A percentile compares a stretch with the other conserved stretches of the same genome.
These are phyloP conservation scores for Saposhnikovia divaricata DNA, from an alignment of 129 eudicot genomes.

Conservation along the genomic window DNA sequence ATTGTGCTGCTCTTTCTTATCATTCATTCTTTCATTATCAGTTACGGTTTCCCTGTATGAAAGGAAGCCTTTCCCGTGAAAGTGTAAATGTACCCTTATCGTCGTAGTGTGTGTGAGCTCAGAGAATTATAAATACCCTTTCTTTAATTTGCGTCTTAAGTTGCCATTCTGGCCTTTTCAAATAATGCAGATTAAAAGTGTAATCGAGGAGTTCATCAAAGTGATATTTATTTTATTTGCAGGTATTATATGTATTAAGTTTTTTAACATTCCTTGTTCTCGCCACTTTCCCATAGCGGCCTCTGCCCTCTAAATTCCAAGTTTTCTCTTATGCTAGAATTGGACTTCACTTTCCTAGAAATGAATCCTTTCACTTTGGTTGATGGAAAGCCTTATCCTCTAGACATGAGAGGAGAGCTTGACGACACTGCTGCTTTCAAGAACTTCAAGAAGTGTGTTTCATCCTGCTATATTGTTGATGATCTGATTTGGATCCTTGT, in stretches of 20 bases:
- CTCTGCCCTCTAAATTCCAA: conserved; percentile 6
- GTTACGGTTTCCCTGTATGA: neutral
- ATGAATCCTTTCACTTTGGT: conserved; percentile 96
- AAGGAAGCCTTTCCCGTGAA: neutral
- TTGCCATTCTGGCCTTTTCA: conserved; percentile 2
- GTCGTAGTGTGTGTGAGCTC: neutral
- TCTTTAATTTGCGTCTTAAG: neutral
- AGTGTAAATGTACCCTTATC: neutral
- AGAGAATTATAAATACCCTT: neutral
- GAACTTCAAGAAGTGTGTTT: conserved; percentile 81
- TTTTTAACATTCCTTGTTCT: neutral
- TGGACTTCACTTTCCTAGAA: conserved; percentile 97
- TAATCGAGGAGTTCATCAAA: conserved; percentile 82
- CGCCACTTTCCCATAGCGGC: neutral
- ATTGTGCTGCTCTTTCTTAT: neutral
- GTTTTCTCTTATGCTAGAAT: conserved; percentile 36
- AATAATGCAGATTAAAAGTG: conserved; percentile 56
- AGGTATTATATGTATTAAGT: conserved; percentile 41
- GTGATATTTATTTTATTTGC: conserved; percentile 48
- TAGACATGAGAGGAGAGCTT: conserved; percentile 99
- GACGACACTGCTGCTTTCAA: conserved; percentile 97
- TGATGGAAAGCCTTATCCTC: conserved; percentile 94
- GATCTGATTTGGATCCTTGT: neutral
- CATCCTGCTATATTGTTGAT: neutral
- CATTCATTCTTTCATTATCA: neutral